Percentiles rank a stretch among this genome's conserved stretches.
Conservation (phyloP, 2,329 filamentous ascomycete species). For the Trichoderma gracile region DNA sequence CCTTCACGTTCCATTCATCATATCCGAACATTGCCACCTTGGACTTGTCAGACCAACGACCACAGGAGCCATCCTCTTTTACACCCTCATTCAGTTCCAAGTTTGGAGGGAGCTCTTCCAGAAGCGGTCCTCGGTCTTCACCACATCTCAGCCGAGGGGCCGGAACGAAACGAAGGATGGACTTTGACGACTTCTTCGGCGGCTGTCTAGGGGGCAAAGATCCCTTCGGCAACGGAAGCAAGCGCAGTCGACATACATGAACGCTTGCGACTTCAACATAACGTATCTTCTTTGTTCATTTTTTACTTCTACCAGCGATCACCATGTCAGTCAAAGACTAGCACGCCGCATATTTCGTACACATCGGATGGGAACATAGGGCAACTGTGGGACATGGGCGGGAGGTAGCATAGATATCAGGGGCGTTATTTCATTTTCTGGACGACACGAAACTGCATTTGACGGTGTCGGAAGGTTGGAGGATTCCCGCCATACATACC, state of each 20-base stretch:
- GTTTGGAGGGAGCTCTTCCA: conserved; percentile 32
- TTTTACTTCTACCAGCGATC: conserved; percentile 19
- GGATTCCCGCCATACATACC: conserved; percentile 24
- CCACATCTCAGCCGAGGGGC: conserved; percentile 61
- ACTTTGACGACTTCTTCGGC: conserved; percentile 75
- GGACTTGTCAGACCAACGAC: conserved; percentile 55
- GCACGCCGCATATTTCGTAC: conserved; percentile 24
- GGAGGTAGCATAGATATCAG: conserved; percentile 40
- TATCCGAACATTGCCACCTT: conserved; percentile 64
- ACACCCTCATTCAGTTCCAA: conserved; percentile 35
- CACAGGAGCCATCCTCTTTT: conserved; percentile 42
- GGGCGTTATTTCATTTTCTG: conserved; percentile 38
- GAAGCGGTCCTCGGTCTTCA: conserved; percentile 34
- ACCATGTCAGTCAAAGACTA: conserved; percentile 24
- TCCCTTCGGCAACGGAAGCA: conserved; percentile 50
- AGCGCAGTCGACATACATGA: conserved; percentile 53
- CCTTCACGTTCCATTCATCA: conserved; percentile 69
- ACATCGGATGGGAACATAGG: conserved; percentile 34
- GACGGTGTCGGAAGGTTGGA: conserved; percentile 23
- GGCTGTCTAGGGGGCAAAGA: conserved; percentile 66
- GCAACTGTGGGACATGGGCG: conserved; percentile 39
- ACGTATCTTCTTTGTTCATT: not conserved
- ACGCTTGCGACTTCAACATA: not conserved
- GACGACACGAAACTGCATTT: conserved; percentile 37
- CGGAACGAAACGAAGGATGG: conserved; percentile 71